A percentile compares a stretch with the other conserved stretches of the same genome.
Conservation (phyloP, 805 yeast genomes). For the Millerago galiae region DNA sequence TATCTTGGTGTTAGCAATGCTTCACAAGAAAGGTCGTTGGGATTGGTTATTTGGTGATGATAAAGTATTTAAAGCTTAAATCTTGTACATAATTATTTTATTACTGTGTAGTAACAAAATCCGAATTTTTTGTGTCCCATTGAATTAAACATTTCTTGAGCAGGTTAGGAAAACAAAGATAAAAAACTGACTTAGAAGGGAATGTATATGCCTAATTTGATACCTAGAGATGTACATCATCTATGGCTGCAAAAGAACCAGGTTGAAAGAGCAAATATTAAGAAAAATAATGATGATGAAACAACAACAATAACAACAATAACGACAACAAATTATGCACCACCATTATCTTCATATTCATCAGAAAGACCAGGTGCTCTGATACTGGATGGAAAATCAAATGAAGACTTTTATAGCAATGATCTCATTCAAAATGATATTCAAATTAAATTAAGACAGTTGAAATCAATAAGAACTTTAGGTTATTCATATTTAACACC, state of each 20-base stretch:
- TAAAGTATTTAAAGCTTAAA: background rate
- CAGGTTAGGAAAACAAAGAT: too few relatives aligned
- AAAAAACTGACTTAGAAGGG: background rate
- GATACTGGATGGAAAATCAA: background rate
- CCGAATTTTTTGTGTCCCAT: background rate
- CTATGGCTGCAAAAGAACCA: conserved; percentile 30
- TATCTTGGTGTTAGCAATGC: conserved; percentile 81
- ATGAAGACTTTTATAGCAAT: background rate
- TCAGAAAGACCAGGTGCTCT: conserved; percentile 36
- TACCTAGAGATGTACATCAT: conserved; percentile 39
- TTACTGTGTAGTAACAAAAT: background rate
- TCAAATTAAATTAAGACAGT: conserved; percentile 13
- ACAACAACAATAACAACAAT: conserved; percentile 4
- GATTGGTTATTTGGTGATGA: conserved; percentile 48
- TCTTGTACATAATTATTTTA: background rate
- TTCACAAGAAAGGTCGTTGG: conserved; percentile 95
- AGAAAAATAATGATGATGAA: background rate
- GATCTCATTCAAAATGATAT: conserved; percentile 9
- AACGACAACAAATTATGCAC: conserved; percentile 30
- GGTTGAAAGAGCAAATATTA: background rate
- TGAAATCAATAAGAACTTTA: conserved; percentile 31
- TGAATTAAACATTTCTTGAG: background rate
- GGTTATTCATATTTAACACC: conserved; percentile 50
- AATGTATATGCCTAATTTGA: conserved; percentile 45
- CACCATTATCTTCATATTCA: conserved; percentile 50